Evolutionary conservation across 1,284 basidiomycete species (phyloP), one percentile per base, ranked within the genome.

Genomic region (Sanghuangporus sanghuang): DNA sequence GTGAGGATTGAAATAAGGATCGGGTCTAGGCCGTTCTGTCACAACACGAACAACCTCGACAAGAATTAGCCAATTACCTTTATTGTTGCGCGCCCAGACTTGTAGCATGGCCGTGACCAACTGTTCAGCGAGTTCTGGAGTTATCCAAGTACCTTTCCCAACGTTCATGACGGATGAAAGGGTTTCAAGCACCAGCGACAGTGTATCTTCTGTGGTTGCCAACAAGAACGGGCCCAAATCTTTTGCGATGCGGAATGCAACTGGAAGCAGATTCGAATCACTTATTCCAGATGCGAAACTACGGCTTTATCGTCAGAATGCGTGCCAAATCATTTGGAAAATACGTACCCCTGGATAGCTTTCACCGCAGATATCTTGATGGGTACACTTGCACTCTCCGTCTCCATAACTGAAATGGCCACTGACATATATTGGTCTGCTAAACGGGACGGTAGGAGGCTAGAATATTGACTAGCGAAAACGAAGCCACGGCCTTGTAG

Each of bases 331-430:
- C 27, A n/a, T 57, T 52, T 18, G 53, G 23, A 7, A 57, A 9
- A 44, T 27, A 48, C 36, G 62, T 70, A 96, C 95, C 96, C 95
- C 71, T 91, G 87, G 54, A 96, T 82, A 0, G 95, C 94, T 73
- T 93, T 92, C 40, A 98, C 90, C 14, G 96, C 96, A 3, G 93
- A 96, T 3, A 98, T 81, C 76, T 97, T 98, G 71, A 98, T 91
- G 0, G 94, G 91, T 16, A 94, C 81, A 16, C 85, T 82, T 0
- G 90, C 86, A 32, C 85, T 81, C 21, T 73, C 71, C 0, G 86
- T 82, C 71, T 95, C 92, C n/a, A 98, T 82, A 1, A 93, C 93
- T 49, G 88, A 84, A 36, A 96, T 81, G 0, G 95, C 92, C 6
- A 93, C 92, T 23, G 90, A 85, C 39, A 99, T 80, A 72, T 98